Evolutionary conservation across 441 rosid species (phyloP).

Genomic region (Syzygium malaccense): DNA sequence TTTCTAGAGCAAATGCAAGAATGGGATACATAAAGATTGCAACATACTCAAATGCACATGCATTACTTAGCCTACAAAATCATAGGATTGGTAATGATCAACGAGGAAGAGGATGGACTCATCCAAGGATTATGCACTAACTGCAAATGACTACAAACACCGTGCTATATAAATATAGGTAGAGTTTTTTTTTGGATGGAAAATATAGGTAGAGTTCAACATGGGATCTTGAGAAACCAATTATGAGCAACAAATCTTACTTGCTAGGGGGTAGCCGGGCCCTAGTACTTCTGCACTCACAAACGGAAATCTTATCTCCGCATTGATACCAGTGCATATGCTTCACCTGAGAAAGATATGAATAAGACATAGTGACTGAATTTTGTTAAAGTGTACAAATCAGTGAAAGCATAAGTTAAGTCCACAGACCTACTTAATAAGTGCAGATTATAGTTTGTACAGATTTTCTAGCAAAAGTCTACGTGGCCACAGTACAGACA

Average conservation of each 20-base stretch:
- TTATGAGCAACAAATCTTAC: constrained; percentile 28
- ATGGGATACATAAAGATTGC: not conserved
- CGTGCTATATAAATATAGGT: not conserved
- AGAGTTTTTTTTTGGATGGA: not conserved
- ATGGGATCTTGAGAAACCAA: not conserved
- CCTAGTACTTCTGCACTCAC: constrained; percentile 90
- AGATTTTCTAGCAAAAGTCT: not conserved
- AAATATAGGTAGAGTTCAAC: not conserved
- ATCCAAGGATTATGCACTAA: not conserved
- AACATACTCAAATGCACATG: not conserved
- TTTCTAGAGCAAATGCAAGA: not conserved
- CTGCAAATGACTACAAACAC: not conserved
- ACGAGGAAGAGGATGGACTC: not conserved
- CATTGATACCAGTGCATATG: constrained; percentile 87
- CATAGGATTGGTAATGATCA: not conserved
- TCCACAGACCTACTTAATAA: not conserved
- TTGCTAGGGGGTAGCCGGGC: constrained; percentile 92
- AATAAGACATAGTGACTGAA: constrained; percentile 5
- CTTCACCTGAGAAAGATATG: constrained; percentile 53
- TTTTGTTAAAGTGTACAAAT: not conserved
- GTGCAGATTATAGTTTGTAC: not conserved
- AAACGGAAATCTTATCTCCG: constrained; percentile 62
- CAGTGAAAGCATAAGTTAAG: not conserved
- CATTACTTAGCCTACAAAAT: not conserved
- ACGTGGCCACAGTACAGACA: not conserved